Base-by-base conservation (phyloP, 129 eudicot species). In the Helianthus tuberosus region DNA sequence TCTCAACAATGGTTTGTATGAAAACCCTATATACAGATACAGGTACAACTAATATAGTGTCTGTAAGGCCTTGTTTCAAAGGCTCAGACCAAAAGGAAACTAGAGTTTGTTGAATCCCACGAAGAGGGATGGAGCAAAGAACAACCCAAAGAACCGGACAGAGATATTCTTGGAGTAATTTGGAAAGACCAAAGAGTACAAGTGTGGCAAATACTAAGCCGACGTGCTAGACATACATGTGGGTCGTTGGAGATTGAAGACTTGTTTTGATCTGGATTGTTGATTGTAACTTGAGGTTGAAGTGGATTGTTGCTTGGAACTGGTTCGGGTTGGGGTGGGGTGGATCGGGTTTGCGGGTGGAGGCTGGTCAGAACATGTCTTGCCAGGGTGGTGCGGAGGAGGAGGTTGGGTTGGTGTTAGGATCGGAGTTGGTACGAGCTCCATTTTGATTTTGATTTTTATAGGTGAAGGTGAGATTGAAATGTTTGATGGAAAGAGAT, bases 301-400 rank as follows among this genome's bases (percentile, higher is more conserved):
- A 29, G 75, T 71, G 66, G 65, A 20, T 44, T 55, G 59, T 15
- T 76, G 57, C 27, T 75, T 76, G 20, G 57, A 4, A 9, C 8
- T 0, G 85, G 63, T 23, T 46, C 84, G 67, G 46, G 70, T 71
- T 25, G 73, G 48, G 64, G 64, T 17, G 3, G 80, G 50, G 78
- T 47, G 82, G 71, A 49, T 77, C 82, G 41, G 99, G 96, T 79
- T 87, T 85, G 14, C 85, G 64, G 63, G 77, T 48, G 46, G 98
- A 93, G 38, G 96, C 98, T 52, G 98, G 84, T 79, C 98, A 87
- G 88, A 88, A 90, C 98, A 93, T 93, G 66, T 93, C 98, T 86
- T 90, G 92, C 96, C 96, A 93, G 10, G 97, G 85, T 2, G 90
- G 93, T 12, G 81, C 69, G 25, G 71, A 16, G n/a, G n/a, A n/a